Base-by-base conservation (phyloP, 805 yeast genomes). In the Cyberlindnera euphorbiiphila region DNA sequence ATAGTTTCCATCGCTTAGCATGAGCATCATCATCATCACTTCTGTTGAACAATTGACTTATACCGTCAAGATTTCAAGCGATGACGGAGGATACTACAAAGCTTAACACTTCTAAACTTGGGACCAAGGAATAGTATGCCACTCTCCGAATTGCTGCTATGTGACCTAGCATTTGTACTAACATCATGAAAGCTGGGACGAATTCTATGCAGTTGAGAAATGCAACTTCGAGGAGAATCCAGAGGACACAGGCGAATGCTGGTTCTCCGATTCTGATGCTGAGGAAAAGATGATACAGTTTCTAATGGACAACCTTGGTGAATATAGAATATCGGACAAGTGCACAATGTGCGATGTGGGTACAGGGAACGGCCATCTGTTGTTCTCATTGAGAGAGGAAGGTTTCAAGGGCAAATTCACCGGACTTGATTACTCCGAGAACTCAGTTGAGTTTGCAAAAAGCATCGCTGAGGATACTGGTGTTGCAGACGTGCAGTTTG, bases 191-290 rank as follows among this genome's bases (percentile, higher is more conserved):
- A 72, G 79, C 66, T 91, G 98, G 98, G 89, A 93, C 60, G 74
- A 81, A 36, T 85, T 91, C 59, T 91, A 91, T 60, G 65, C 75
- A 29, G 55, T 75, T 15, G 98, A 91, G 54, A 73, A 76, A 45
- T 51, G 58, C 19, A 91, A 91, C 61, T 91, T 85, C 53, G 60
- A 67, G 26, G 75, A 75, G 20, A 85, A 91, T 56, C 77, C 83
- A 13, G 71, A 81, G 14, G 97, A 93, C 57, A 80, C 88, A 0
- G 99, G 99, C 2, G 98, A 93, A 60, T 76, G 89, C 59, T 93
- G 98, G 98, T 93, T 93, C 60, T 79, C 84, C 48, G 98, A 93
- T 53, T 81, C 85, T n/a, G 88, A 83, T 53, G 98, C 98, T 0
- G 98, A 91, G 55, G 71, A 69, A 42, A 82, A 78, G 55, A 82